phyloP scores from a whole-genome alignment of 148 eudicot species.

The Polygonum maritimum region DNA sequence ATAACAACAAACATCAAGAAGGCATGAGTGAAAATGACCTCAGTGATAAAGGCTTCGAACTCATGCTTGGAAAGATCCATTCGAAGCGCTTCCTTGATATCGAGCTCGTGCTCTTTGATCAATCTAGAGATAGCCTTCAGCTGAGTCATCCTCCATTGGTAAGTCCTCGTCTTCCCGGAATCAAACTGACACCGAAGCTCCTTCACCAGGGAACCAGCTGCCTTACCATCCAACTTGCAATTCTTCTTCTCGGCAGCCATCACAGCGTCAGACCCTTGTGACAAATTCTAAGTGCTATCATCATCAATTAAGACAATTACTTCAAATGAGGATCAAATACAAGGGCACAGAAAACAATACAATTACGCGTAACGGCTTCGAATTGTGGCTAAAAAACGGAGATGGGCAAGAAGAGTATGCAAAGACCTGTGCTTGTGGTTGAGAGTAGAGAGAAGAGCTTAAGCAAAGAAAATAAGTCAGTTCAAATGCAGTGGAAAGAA shows the following conservation, averaged over 20 bases:
- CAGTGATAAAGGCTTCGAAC: constrained; percentile 41
- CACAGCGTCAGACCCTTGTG: neutral
- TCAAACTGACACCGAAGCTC: constrained; percentile 34
- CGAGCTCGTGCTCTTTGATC: constrained; percentile 38
- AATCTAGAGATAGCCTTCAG: constrained; percentile 34
- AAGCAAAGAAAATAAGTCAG: neutral
- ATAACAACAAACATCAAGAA: neutral
- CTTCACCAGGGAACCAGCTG: constrained; percentile 33
- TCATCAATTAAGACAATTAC: neutral
- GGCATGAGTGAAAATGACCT: constrained; percentile 26
- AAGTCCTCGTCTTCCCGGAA: constrained; percentile 46
- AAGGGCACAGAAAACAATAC: neutral
- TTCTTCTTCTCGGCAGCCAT: constrained; percentile 23
- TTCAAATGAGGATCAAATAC: neutral
- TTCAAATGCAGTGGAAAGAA: neutral
- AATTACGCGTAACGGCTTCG: no score
- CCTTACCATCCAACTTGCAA: constrained; percentile 21
- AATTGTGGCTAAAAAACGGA: no score
- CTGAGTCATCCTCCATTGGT: constrained; percentile 51
- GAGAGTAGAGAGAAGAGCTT: neutral
- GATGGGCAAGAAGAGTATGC: neutral
- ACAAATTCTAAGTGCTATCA: neutral
- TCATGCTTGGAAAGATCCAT: constrained; percentile 53
- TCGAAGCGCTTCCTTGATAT: constrained; percentile 41
- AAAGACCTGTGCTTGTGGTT: neutral